Evolutionary conservation across 768 basidiomycete species (phyloP).

Genomic region (Boletellus emodensis): DNA sequence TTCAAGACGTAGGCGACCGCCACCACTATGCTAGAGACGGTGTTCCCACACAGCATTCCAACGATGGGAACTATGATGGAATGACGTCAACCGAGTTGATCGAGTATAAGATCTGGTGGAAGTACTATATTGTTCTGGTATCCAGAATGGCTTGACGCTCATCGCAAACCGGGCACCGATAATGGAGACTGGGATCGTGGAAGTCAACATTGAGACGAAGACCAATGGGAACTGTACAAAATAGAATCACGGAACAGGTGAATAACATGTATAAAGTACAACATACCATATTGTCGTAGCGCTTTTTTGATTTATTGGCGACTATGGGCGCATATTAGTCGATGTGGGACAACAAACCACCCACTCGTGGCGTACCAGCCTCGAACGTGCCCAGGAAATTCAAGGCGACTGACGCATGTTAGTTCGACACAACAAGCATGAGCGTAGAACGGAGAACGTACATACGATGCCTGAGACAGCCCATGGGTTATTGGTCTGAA

Average conservation of each 20-base stretch:
- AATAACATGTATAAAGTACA: too few relatives aligned
- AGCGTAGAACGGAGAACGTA: slow-evolving; percentile 34
- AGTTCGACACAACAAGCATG: not conserved
- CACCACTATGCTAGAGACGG: slow-evolving; percentile 73
- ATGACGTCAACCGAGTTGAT: not conserved
- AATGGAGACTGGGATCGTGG: slow-evolving; percentile 76
- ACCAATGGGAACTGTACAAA: slow-evolving; percentile 55
- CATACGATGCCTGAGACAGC: slow-evolving; percentile 70
- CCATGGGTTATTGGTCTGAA: slow-evolving; percentile 71
- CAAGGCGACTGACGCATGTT: slow-evolving; percentile 48
- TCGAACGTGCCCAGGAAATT: slow-evolving; percentile 78
- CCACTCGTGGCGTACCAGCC: slow-evolving; percentile 45
- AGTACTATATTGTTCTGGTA: slow-evolving; percentile 75
- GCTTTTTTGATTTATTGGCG: slow-evolving; percentile 71
- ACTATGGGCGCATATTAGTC: slow-evolving; percentile 37
- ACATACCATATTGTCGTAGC: slow-evolving; percentile 69
- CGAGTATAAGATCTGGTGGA: not conserved
- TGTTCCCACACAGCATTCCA: slow-evolving; percentile 82
- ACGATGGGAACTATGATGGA: slow-evolving; percentile 62
- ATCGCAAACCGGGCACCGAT: slow-evolving; percentile 75
- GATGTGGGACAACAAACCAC: too few relatives aligned
- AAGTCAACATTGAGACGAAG: slow-evolving; percentile 63
- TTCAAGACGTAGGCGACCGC: slow-evolving; percentile 67
- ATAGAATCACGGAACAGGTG: not conserved
- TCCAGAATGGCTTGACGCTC: slow-evolving; percentile 77